Evolutionary conservation across 768 basidiomycete genomes (phyloP), one percentile per base, ranked within the genome.

Genomic region (Rhizopogon vesiculosus): DNA sequence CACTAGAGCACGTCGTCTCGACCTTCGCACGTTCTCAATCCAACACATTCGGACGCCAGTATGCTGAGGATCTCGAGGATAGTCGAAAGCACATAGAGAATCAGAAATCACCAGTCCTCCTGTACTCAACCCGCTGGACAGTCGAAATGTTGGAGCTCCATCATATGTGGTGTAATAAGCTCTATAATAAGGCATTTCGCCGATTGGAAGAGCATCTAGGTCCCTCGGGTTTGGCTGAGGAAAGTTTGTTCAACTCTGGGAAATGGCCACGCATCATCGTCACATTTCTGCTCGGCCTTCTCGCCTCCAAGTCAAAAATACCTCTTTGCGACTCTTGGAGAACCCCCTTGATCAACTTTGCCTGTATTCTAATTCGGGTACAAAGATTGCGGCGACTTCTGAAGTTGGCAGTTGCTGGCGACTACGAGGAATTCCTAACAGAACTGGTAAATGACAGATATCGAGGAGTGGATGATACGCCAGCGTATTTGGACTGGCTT

Each of bases 361-460:
- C 64, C 1, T 54, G 64, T 51, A 54, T 62, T 2, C 54, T 66
- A 22, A 56, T 76, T 6, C 58, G 60, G 29, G 59, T 69, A 33
- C 77, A 78, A 54, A 70, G 70, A 35, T 61, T 71, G 18, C 67
- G 66, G 18, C 69, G 74, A 38, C 53, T 75, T 29, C 51, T 72
- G 42, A 54, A 45, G 7, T 56, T 68, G 16, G 61, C 61, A 3
- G 16, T 28, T 31, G 50, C 52, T 15, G 44, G 18, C 7, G 41
- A 54, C 15, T 9, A 39, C 5, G 57, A 56, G 31, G 62, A 64
- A 5, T 57, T 64, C 31, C 42, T 9, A 45, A 64, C 54, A 42
- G 63, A 64, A 42, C 40, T 49, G 3, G 44, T 50, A 45, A 64
- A 64, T 29, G 54, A 56, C 15, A 62, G 62, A 1, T 63, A 60